phyloP scores from a whole-genome alignment of 192 early-diverging fungal species.

The Helicostylum pulchrum region DNA sequence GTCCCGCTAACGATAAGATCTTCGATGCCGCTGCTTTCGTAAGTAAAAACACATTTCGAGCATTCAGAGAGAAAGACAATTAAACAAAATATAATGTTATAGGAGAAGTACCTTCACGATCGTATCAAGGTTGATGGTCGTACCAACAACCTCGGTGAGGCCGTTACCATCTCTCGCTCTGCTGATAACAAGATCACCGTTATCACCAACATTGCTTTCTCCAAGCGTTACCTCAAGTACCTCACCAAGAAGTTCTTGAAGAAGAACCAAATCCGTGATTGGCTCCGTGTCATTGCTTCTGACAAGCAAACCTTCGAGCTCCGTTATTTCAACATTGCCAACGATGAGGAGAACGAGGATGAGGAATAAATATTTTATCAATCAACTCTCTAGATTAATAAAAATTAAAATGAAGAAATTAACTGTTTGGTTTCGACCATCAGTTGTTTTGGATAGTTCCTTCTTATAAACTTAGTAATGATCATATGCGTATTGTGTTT shows the following conservation, averaged over 20 bases:
- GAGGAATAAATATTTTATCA: conserved; percentile 45
- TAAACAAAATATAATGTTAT: conserved; percentile 9
- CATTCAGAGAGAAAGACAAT: background rate
- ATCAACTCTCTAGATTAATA: conserved; percentile 3
- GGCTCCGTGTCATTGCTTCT: conserved; percentile 91
- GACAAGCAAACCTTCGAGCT: conserved; percentile 90
- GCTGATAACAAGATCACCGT: conserved; percentile 76
- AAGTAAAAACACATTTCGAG: conserved; percentile 26
- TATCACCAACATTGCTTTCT: conserved; percentile 71
- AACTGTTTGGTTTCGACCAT: conserved; percentile 29
- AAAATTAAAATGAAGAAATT: conserved; percentile 28
- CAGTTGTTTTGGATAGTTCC: too few species aligned
- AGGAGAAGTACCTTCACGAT: conserved; percentile 98
- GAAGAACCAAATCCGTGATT: conserved; percentile 98
- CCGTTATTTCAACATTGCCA: conserved; percentile 90
- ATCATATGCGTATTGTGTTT: too few species aligned
- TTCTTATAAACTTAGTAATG: too few species aligned
- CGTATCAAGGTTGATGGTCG: conserved; percentile 97
- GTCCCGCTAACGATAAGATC: conserved; percentile 92
- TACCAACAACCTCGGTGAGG: conserved; percentile 90
- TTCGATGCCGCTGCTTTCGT: conserved; percentile 95
- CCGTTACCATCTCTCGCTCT: conserved; percentile 77
- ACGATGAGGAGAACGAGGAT: conserved; percentile 72
- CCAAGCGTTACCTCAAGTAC: conserved; percentile 99
- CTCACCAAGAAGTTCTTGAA: conserved; percentile 99